phyloP scores from a whole-genome alignment of 1,284 basidiomycete genomes.

The Leccinum griseonigrum region DNA sequence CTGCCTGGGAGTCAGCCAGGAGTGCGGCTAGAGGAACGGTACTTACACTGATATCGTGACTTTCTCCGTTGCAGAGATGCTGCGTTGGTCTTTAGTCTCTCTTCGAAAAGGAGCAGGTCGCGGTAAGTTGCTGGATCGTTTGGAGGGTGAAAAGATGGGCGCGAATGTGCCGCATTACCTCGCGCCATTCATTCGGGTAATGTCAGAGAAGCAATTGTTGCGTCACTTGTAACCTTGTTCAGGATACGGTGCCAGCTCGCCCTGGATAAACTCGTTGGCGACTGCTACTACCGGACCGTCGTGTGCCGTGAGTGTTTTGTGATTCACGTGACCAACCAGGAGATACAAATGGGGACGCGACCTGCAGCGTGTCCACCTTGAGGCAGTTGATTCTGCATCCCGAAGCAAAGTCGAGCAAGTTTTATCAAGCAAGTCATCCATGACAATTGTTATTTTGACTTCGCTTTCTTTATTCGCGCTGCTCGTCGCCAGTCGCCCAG shows the following conservation, averaged over 20 bases:
- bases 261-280: neutral
- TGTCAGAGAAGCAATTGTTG: neutral
- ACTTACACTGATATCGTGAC: conserved; percentile 82
- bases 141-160: conserved; percentile 35
- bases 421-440: conserved; percentile 15
- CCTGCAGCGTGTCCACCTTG: conserved; percentile 20
- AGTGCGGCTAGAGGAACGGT: neutral
- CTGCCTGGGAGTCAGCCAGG: conserved; percentile 39
- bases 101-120: conserved; percentile 93
- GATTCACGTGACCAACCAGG: conserved; percentile 21
- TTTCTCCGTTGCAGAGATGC: conserved; percentile 79
- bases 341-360: conserved; percentile 29
- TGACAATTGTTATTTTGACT: conserved; percentile 42
- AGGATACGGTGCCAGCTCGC: neutral
- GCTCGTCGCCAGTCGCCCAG: conserved; percentile 44
- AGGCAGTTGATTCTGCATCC: conserved; percentile 28
- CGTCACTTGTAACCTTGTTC: neutral
- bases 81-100: conserved; percentile 92
- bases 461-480: conserved; percentile 45
- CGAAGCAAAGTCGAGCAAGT: conserved; percentile 10
- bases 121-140: conserved; percentile 69
- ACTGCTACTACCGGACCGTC: conserved; percentile 6
- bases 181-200: conserved; percentile 29
- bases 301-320: conserved; percentile 2
- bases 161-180: conserved; percentile 35